Evolutionary conservation across 768 basidiomycete genomes (phyloP).

Genomic region (Pulveroboletus ravenelii): DNA sequence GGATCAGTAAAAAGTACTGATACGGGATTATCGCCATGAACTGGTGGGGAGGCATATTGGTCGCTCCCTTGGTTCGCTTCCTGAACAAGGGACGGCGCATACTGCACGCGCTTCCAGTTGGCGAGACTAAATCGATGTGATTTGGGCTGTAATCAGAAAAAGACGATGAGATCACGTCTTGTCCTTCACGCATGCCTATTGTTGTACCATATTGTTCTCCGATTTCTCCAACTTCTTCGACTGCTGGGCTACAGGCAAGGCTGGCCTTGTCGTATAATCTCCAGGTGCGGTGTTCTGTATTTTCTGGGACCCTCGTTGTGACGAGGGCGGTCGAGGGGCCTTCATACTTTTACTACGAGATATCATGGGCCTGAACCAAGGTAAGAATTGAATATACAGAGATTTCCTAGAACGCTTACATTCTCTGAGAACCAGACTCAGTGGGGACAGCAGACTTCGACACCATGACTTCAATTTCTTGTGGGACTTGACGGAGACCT

Average conservation of each 20-base stretch:
- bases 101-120: not conserved
- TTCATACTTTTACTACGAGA: not conserved
- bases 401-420: not conserved
- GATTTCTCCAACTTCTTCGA: not conserved
- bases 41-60: not conserved
- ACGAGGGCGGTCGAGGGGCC: not conserved
- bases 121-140: not conserved
- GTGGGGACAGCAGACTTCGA: not conserved
- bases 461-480: not conserved
- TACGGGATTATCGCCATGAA: not conserved
- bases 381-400: not conserved
- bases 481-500: not conserved
- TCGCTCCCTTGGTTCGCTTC: not conserved
- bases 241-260: not conserved
- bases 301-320: not conserved
- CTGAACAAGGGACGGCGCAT: not conserved
- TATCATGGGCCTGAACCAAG: not conserved
- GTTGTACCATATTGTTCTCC: not conserved
- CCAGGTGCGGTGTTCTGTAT: not conserved
- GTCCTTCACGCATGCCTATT: not conserved
- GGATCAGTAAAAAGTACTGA: not conserved
- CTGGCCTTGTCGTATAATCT: not conserved
- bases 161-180: not conserved
- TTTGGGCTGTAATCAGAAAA: not conserved
- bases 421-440: not conserved